Evolutionary conservation across 257 asterid species (phyloP), one percentile per base, ranked within the genome.

Genomic region (Linaria vulgaris): DNA sequence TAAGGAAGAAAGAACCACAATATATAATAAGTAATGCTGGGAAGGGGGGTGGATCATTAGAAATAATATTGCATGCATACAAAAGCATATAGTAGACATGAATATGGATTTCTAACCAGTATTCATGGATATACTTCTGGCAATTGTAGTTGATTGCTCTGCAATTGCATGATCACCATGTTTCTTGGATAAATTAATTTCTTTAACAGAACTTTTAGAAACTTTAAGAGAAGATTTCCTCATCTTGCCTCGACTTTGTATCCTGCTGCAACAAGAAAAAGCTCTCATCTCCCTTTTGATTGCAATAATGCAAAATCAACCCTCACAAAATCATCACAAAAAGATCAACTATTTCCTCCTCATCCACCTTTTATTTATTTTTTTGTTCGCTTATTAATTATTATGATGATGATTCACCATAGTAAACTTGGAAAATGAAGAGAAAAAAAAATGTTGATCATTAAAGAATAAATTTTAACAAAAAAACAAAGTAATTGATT

Each of bases 61-160:
- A n/a, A n/a, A n/a, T n/a, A n/a, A n/a, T n/a, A n/a, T n/a, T n/a
- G n/a, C n/a, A n/a, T n/a, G n/a, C n/a, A n/a, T n/a, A n/a, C 48
- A 41, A 11, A 50, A 12, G 14, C 59, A 31, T 58, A n/a, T 37
- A 30, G 12, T 8, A 12, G 38, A 37, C 12, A 2, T 48, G 49
- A 62, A 69, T 9, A n/a, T 14, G 11, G 10, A 23, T 0, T 51
- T 34, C 12, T 83, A 34, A 88, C 95, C 94, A 24, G 87, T 53
- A 58, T 73, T 79, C 88, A 91, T 71, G 5, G 96, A 78, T 53
- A 78, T 34, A 67, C 96, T 86, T 69, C 96, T 78, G 54, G 71
- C 58, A 56, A 84, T 78, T 34, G 85, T 12, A 9, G 84, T 67
- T 9, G 79, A 51, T 0, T 79, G 76, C 20, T 74, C 85, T 13